Conservation (phyloP, 495 filamentous ascomycete genomes). For the Echria macrotheca region DNA sequence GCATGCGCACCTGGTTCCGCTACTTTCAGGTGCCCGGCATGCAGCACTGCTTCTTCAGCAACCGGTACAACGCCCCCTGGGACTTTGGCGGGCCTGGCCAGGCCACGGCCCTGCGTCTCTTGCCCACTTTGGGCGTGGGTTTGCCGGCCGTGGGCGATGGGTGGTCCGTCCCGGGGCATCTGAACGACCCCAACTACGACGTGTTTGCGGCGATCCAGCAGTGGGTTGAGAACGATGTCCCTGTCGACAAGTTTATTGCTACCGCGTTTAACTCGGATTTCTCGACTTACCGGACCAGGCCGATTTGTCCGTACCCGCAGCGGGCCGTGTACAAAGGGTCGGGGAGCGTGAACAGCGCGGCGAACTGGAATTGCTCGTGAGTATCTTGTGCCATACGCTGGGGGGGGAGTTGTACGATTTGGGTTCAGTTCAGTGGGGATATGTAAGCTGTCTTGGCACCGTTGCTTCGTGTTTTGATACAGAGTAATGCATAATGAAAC, state of each 20-base stretch:
- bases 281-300: conserved; percentile 27
- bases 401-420: too few relatives aligned
- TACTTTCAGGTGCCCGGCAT: conserved; percentile 44
- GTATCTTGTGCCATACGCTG: too few relatives aligned
- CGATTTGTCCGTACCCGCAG: conserved; percentile 38
- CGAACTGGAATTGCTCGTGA: conserved; percentile 18
- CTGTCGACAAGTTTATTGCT: conserved; percentile 39
- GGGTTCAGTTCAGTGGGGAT: too few relatives aligned
- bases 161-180: conserved; percentile 24
- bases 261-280: conserved; percentile 38
- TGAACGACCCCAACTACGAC: conserved; percentile 40
- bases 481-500: too few relatives aligned
- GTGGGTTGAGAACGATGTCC: conserved; percentile 48
- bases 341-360: conserved; percentile 12
- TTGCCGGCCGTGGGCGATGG: conserved; percentile 26
- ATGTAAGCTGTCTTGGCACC: too few relatives aligned
- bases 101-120: conserved; percentile 19
- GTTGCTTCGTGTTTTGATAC: too few relatives aligned
- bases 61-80: conserved; percentile 38
- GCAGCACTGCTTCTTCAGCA: conserved; percentile 38
- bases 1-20: conserved; percentile 34
- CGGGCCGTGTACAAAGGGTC: conserved; percentile 17
- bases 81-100: conserved; percentile 36
- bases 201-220: conserved; percentile 43
- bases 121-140: conserved; percentile 14